These are phyloP conservation scores for Endocarpon pusillum DNA, from an alignment of 495 filamentous ascomycete species.

Conservation along the genomic window DNA sequence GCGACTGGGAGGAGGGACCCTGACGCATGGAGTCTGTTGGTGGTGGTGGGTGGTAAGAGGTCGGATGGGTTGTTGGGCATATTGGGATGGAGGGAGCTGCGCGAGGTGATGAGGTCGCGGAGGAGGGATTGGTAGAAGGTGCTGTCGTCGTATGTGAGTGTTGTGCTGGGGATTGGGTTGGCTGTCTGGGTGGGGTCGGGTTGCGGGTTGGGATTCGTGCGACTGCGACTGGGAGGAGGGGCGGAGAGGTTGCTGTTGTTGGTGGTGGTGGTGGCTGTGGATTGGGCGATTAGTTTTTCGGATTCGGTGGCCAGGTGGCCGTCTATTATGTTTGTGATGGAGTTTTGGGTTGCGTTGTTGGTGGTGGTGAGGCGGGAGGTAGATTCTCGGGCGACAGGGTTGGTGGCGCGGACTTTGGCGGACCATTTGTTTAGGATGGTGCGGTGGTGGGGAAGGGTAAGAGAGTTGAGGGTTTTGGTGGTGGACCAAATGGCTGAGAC, in stretches of 20 bases:
- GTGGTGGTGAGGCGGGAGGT: slow-evolving; percentile 5
- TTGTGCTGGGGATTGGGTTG: slow-evolving; percentile 6
- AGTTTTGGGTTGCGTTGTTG: slow-evolving; percentile 26
- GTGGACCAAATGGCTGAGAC: slow-evolving; percentile 43
- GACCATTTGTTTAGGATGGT: slow-evolving; percentile 31
- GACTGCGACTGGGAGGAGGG: no score
- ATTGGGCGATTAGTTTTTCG: slow-evolving; percentile 47
- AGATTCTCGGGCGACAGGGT: slow-evolving; percentile 22
- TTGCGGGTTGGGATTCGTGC: no score
- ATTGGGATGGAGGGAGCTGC: slow-evolving; percentile 31
- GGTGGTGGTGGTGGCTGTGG: slow-evolving; percentile 12
- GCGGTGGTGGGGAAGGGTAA: slow-evolving; percentile 21
- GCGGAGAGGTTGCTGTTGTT: background rate
- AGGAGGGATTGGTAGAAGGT: slow-evolving; percentile 85
- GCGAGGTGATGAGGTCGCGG: slow-evolving; percentile 79
- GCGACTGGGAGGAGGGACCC: no score
- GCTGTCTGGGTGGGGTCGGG: background rate
- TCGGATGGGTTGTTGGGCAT: slow-evolving; percentile 14
- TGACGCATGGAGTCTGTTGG: no score
- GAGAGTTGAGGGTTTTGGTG: slow-evolving; percentile 37
- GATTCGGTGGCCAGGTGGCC: slow-evolving; percentile 51
- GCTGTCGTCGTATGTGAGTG: slow-evolving; percentile 68
- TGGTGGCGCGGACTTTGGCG: slow-evolving; percentile 29
- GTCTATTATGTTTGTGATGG: slow-evolving; percentile 53
- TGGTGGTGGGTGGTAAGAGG: slow-evolving; percentile 29